Conservation (phyloP, 441 rosid species). For the Capsella rubella region DNA sequence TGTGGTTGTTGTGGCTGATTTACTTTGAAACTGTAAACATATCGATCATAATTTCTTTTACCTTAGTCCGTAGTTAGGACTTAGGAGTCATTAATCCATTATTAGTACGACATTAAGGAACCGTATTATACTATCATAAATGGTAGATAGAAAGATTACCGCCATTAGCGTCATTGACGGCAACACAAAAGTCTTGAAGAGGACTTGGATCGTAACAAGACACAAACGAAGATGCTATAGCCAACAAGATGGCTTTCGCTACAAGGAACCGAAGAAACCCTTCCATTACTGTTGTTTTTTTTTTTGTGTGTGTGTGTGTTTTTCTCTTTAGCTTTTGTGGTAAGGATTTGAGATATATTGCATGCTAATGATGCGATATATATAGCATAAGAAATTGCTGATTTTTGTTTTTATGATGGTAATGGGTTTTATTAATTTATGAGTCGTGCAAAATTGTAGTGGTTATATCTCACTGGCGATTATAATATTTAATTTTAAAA, state of each 20-base stretch:
- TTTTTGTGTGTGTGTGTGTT: background rate
- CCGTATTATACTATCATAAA: background rate
- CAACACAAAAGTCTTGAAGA: conserved; percentile 63
- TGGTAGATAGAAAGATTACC: conserved; percentile 30
- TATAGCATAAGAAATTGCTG: conserved; percentile 26
- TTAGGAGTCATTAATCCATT: too few relatives aligned
- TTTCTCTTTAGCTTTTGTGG: conserved; percentile 19
- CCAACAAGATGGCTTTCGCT: conserved; percentile 43
- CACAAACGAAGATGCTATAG: conserved; percentile 39
- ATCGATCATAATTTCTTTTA: background rate
- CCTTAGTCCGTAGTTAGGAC: background rate
- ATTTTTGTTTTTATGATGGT: background rate
- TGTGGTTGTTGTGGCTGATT: background rate
- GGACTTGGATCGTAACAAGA: conserved; percentile 55
- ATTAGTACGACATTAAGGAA: conserved; percentile 9
- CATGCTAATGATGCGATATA: conserved; percentile 19
- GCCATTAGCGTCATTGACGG: conserved; percentile 41
- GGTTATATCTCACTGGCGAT: conserved; percentile 27
- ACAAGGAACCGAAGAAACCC: conserved; percentile 32
- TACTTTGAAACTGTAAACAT: background rate
- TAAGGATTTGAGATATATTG: conserved; percentile 20
- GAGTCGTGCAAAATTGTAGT: conserved; percentile 14
- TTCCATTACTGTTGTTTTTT: conserved; percentile 23
- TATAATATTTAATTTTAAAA: background rate
- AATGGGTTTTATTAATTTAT: conserved; percentile 25